Conservation (phyloP, 768 basidiomycete genomes). For the Lentinus brumalis region DNA sequence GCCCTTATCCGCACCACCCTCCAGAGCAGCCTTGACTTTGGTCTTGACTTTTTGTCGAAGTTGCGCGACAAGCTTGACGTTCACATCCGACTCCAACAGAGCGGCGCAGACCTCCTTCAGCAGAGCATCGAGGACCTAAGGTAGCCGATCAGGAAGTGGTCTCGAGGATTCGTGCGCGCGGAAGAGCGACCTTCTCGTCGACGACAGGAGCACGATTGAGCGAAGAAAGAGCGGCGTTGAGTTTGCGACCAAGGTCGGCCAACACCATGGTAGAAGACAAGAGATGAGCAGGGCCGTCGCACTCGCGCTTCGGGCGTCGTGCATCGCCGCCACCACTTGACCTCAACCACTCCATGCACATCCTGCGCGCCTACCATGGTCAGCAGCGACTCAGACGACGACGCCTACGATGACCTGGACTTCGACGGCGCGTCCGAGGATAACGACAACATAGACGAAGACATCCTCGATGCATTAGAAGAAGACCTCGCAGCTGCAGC, state of each 20-base stretch:
- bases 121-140: constrained; percentile 88
- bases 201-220: constrained; percentile 84
- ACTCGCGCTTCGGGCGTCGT: background rate
- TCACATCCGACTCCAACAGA: constrained; percentile 94
- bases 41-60: constrained; percentile 88
- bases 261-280: constrained; percentile 73
- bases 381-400: constrained; percentile 65
- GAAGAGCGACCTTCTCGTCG: constrained; percentile 78
- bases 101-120: constrained; percentile 96
- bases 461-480: constrained; percentile 60
- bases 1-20: constrained; percentile 66
- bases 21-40: constrained; percentile 83
- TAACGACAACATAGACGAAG: constrained; percentile 58
- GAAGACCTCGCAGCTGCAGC: constrained; percentile 37
- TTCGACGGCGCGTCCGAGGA: constrained; percentile 55
- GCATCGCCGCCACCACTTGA: constrained; percentile 13
- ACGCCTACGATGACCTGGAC: constrained; percentile 59
- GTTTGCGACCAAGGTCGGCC: constrained; percentile 89
- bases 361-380: constrained; percentile 40
- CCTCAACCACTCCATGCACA: constrained; percentile 16
- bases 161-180: background rate
- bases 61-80: constrained; percentile 91
- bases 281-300: background rate
- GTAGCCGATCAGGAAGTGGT: background rate
- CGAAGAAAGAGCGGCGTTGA: constrained; percentile 91